phyloP scores from a whole-genome alignment of 805 yeast species.

The Suhomyces emberorum region DNA sequence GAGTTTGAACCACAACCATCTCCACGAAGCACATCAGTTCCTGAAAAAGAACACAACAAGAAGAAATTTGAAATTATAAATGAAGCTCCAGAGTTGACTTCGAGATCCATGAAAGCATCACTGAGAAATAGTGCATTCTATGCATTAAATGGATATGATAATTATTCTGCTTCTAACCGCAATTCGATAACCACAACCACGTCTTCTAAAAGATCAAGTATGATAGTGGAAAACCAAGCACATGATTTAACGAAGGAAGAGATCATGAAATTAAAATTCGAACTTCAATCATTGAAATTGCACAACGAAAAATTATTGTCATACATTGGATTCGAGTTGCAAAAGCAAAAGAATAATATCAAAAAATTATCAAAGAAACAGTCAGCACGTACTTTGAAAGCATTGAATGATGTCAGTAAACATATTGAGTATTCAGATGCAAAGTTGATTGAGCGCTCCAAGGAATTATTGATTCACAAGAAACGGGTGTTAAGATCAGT shows the following conservation, averaged over 20 bases:
- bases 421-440: constrained; percentile 51
- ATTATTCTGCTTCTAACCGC: constrained; percentile 7
- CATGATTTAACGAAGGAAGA: constrained; percentile 42
- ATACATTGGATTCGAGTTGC: constrained; percentile 55
- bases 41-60: constrained; percentile 18
- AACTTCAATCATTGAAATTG: constrained; percentile 49
- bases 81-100: constrained; percentile 10
- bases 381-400: constrained; percentile 21
- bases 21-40: constrained; percentile 26
- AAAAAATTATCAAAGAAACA: constrained; percentile 38
- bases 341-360: constrained; percentile 44
- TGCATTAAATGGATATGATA: constrained; percentile 26
- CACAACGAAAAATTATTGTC: constrained; percentile 57
- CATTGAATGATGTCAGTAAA: constrained; percentile 13
- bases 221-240: constrained; percentile 19
- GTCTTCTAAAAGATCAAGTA: constrained; percentile 33
- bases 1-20: constrained; percentile 34
- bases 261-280: constrained; percentile 49
- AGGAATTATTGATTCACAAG: constrained; percentile 42
- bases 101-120: constrained; percentile 10
- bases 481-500: constrained; percentile 42
- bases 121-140: constrained; percentile 25
- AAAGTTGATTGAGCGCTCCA: constrained; percentile 47
- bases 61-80: constrained; percentile 12
- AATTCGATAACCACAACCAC: constrained; percentile 16